These are phyloP conservation scores for Phytophthora parvispora DNA, from an alignment of 352 stramenopile species.

Conservation along the genomic window DNA sequence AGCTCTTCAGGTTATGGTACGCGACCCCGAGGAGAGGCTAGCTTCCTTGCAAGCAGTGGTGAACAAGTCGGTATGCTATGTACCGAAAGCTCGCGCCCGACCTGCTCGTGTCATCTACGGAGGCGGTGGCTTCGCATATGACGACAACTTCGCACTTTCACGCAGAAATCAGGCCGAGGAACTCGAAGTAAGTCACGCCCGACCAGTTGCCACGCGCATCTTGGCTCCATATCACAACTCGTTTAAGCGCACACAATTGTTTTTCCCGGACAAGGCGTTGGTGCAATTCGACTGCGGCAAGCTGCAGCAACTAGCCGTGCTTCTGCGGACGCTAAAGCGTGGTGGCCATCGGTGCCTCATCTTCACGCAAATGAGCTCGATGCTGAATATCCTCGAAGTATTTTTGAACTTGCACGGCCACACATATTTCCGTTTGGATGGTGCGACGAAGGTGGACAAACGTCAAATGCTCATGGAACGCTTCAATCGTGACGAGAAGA, in stretches of 20 bases:
- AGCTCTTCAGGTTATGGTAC: conserved; percentile 62
- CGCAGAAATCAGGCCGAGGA: conserved; percentile 32
- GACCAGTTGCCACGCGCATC: conserved; percentile 46
- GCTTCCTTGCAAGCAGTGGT: conserved; percentile 53
- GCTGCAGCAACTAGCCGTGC: conserved; percentile 89
- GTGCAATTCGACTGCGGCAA: conserved; percentile 98
- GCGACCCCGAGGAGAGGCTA: conserved; percentile 53
- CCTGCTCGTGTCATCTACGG: conserved; percentile 48
- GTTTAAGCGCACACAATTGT: conserved; percentile 89
- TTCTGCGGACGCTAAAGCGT: conserved; percentile 97
- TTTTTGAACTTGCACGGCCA: conserved; percentile 99
- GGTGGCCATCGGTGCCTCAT: conserved; percentile 96
- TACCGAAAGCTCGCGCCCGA: conserved; percentile 70
- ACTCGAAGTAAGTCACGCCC: conserved; percentile 24
- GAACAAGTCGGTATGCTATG: conserved; percentile 77
- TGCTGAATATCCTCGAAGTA: conserved; percentile 99
- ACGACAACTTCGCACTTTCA: conserved; percentile 54
- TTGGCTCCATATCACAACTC: conserved; percentile 64
- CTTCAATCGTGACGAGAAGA: conserved; percentile 98
- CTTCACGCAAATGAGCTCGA: conserved; percentile 99
- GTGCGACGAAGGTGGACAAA: conserved; percentile 96
- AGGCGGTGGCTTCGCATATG: conserved; percentile 49
- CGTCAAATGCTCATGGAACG: conserved; percentile 98
- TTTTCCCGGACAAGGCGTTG: conserved; percentile 98
- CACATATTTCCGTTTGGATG: conserved; percentile 99